Evolutionary conservation across 192 early-diverging fungal species (phyloP), one percentile per base, ranked within the genome.

Genomic region (Lobosporangium transversale): DNA sequence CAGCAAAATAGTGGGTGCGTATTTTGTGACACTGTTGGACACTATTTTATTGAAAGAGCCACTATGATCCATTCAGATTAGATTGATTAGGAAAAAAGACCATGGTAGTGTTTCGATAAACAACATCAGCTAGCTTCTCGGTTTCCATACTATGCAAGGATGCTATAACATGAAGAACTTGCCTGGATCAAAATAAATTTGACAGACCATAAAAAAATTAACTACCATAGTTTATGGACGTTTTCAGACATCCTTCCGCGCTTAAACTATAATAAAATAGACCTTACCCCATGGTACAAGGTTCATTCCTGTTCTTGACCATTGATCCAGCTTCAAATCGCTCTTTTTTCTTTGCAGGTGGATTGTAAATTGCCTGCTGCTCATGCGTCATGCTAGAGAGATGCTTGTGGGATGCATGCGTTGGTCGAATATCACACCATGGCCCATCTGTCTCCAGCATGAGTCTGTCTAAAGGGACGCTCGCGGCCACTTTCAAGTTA

Each of bases 381-480:
- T 79, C 67, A 14, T 74, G 49, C 0, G 66, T 40, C 20, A 71
- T 60, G 1, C 62, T 42, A 20, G 59, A 60, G 50, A 93, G 69
- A 49, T 92, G 82, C 52, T 71, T 73, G 79, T 81, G 79, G 4
- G 94, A 93, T 17, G 94, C 95, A 67, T 97, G 95, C 0, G 95
- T 93, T 1, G 91, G 90, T 29, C 92, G 79, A 59, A 95, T 92
- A 61, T 95, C 95, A 71, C 95, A 97, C 88, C 93, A 97, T 18
- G 96, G 96, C 10, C 89, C 92, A 84, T 96, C 94, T 4, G 97
- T 98, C 73, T 98, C 97, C 58, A 99, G 70, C 93, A 98, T 89
- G 26, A 99, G 63, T 29, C 82, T 80, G 40, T 97, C 91, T 49
- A 88, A 37, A 11, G 97, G 96, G 35, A 98, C 89, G 29, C 68